phyloP scores from a whole-genome alignment of 1,284 basidiomycete species.

The Trametes pubescens region DNA sequence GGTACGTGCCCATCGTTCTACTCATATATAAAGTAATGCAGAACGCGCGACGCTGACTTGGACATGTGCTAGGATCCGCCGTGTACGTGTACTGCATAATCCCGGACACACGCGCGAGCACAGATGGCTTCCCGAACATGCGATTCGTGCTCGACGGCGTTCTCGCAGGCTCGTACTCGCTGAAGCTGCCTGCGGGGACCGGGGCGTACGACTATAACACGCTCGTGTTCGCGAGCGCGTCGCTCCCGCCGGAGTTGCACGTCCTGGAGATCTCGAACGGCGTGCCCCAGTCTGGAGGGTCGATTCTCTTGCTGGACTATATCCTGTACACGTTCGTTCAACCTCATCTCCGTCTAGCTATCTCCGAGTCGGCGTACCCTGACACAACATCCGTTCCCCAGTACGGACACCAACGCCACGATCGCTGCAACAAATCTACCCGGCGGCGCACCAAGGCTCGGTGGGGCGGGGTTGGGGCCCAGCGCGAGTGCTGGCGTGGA shows the following conservation, averaged over 20 bases:
- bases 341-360: too few relatives aligned
- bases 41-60: neutral
- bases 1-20: conserved; percentile 26
- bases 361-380: too few relatives aligned
- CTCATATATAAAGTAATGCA: too few relatives aligned
- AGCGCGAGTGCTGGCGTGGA: neutral
- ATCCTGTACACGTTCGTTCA: conserved; percentile 37
- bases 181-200: conserved; percentile 30
- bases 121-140: conserved; percentile 42
- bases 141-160: conserved; percentile 46
- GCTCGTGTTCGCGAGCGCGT: conserved; percentile 40
- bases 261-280: conserved; percentile 33
- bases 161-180: conserved; percentile 37
- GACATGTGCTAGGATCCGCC: conserved; percentile 36
- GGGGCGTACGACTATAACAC: conserved; percentile 41
- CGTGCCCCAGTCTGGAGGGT: conserved; percentile 7
- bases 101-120: conserved; percentile 26
- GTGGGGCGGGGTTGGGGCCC: neutral
- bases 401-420: too few relatives aligned
- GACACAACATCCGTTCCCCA: too few relatives aligned
- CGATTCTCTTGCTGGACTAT: conserved; percentile 37
- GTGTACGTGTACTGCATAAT: conserved; percentile 44
- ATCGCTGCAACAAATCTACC: neutral
- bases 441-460: neutral
- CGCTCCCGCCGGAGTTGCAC: conserved; percentile 32